Evolutionary conservation across 1,284 basidiomycete species (phyloP).

Genomic region (Ustilago xerochloae): DNA sequence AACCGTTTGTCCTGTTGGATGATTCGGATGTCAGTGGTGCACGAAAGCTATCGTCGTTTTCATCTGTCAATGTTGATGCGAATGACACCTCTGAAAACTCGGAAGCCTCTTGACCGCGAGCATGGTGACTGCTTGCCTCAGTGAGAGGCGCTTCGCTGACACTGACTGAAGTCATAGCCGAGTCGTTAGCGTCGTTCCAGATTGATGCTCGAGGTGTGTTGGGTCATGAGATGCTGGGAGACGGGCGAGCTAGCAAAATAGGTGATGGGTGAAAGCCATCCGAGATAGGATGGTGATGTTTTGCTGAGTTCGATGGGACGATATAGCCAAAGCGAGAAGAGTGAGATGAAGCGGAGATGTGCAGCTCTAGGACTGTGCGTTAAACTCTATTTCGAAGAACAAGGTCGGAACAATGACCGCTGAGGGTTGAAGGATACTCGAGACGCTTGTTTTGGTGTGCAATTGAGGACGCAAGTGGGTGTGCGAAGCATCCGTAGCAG

Average conservation of each 20-base stretch:
- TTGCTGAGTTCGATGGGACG: neutral
- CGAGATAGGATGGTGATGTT: neutral
- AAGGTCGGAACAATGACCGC: neutral
- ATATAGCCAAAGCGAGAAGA: neutral
- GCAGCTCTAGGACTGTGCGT: neutral
- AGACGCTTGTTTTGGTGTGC: too few relatives aligned
- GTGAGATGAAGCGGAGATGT: neutral
- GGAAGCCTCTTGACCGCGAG: constrained; percentile 10
- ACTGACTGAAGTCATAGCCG: constrained; percentile 22
- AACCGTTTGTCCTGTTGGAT: neutral
- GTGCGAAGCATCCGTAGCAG: too few relatives aligned
- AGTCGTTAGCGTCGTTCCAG: neutral
- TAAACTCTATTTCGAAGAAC: neutral
- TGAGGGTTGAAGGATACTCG: too few relatives aligned
- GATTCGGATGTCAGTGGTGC: constrained; percentile 6
- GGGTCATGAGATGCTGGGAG: constrained; percentile 3
- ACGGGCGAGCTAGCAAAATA: neutral
- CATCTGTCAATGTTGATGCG: constrained; percentile 8
- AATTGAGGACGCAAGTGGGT: neutral
- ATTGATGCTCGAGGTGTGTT: neutral
- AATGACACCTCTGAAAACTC: constrained; percentile 27
- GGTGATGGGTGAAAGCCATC: neutral
- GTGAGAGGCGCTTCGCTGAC: neutral
- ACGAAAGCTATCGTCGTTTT: constrained; percentile 7
- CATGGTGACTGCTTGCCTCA: neutral